Evolutionary conservation across 2,329 filamentous ascomycete species (phyloP).

Genomic region (Ascochyta koolunga): DNA sequence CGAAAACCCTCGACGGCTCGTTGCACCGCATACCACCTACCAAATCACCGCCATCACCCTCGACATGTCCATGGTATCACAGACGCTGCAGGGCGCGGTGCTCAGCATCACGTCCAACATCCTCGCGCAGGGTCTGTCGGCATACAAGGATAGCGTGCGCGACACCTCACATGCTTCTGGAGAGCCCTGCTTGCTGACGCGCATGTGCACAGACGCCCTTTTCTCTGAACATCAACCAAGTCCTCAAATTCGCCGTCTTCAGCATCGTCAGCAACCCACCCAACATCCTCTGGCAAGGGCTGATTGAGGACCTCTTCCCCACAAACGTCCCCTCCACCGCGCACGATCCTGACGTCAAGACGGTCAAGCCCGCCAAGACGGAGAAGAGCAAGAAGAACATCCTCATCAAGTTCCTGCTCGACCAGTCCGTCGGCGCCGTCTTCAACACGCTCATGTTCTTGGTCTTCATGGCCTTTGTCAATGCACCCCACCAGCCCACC

Average conservation of each 20-base stretch:
- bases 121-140: constrained; percentile 72
- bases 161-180: background rate
- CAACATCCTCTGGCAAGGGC: constrained; percentile 87
- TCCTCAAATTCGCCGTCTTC: constrained; percentile 80
- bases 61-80: constrained; percentile 44
- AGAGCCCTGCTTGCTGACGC: constrained; percentile 10
- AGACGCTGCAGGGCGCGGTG: constrained; percentile 65
- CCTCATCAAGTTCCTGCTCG: constrained; percentile 68
- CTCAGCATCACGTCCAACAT: constrained; percentile 73
- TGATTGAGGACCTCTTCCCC: constrained; percentile 76
- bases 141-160: constrained; percentile 64
- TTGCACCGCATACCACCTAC: background rate
- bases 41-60: background rate
- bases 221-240: constrained; percentile 67
- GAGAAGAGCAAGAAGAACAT: constrained; percentile 67
- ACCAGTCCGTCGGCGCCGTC: constrained; percentile 70
- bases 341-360: constrained; percentile 32
- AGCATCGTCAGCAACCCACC: constrained; percentile 75
- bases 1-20: background rate
- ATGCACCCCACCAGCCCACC: constrained; percentile 27
- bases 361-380: constrained; percentile 30
- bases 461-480: constrained; percentile 61
- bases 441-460: constrained; percentile 71
- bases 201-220: constrained; percentile 59
- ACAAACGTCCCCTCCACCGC: constrained; percentile 54